Evolutionary conservation across 2,329 filamentous ascomycete genomes (phyloP), one percentile per base, ranked within the genome.

Genomic region (Fusarium multiceps): DNA sequence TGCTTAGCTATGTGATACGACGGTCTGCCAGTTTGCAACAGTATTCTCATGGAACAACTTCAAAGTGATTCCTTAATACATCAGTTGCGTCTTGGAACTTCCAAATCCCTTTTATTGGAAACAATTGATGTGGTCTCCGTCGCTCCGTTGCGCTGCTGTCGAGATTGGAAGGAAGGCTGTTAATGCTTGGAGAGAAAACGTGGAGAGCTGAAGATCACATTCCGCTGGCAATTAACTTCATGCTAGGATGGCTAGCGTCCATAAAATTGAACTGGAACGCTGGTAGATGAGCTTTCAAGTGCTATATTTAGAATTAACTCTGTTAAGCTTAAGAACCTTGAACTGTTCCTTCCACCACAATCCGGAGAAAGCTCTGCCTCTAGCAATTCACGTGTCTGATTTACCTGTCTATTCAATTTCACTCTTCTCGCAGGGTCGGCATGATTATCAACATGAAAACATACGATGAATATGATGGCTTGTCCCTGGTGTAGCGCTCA

Each of bases 381-480:
- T 12, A 0, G 6, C 40, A 42, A 21, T 14, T 13, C 27, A 28
- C 11, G 27, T 28, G 27, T 28, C 11, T 28, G 1, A 28, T 28
- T 0, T 5, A 1, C 4, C 27, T 5, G 4, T 28, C 11, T 28
- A 4, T 28, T 28, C 1, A 2, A 12, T 28, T 2, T 12, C 11
- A 12, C 10, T 12, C 4, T 28, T 28, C 27, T 28, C 10, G 27
- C 27, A 28, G 11, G 10, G 11, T 28, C 11, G 2, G 11, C 6
- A 12, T 28, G 11, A 28, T 2, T 12, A 28, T 28, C 4, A 28
- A 28, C 27, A 1, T 12, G 27, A 28, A 12, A 28, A 28, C 10
- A 12, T 12, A 28, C 11, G 10, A 12, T 12, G 27, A 6, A 28
- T 28, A 6, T 12, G 6, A 2, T 28, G 27, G 11, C 32, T 18